Evolutionary conservation across 2,329 filamentous ascomycete species (phyloP), one percentile per base, ranked within the genome.

Genomic region (Berkeleyomyces rouxiae): DNA sequence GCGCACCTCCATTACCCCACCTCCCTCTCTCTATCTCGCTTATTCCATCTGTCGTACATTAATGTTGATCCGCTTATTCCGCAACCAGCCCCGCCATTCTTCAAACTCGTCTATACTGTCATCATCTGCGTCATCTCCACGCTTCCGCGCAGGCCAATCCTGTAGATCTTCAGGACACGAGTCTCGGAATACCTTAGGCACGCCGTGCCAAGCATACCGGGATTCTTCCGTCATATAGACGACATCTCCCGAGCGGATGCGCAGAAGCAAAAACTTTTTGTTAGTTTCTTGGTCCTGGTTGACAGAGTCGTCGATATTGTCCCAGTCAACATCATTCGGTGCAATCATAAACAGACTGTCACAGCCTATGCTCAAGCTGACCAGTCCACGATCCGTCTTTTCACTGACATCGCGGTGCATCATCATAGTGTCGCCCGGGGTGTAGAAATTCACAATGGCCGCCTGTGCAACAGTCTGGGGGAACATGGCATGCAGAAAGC

Each of bases 341-440:
- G 88, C 86, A 64, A 91, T 86, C 70, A 96, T 82, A 70, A 99
- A 97, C 2, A 97, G 75, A 0, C 84, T 88, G 68, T 96, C 91
- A 68, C 92, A 97, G 2, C 93, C 93, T 57, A 97, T 77, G 68
- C 89, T 95, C 47, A 97, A 75, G 67, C 90, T 95, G 16, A 95
- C 82, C 37, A 97, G 78, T 0, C 89, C 89, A 61, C 79, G 83
- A 68, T 89, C 81, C 58, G 85, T 87, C 67, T 87, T 79, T 74
- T 97, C 93, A 66, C 90, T 95, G 49, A 97, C 90, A 70, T 99
- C 93, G 9, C 93, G 84, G 74, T 97, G 93, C 72, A 96, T 82
- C 75, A 89, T 92, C 71, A 97, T 84, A 0, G 88, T 95, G 70
- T 97, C 92, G 23, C 89, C 88, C 0, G 93, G 88, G 0, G 84